phyloP scores from a whole-genome alignment of 1,284 basidiomycete species.

The Vanrija humicola region DNA sequence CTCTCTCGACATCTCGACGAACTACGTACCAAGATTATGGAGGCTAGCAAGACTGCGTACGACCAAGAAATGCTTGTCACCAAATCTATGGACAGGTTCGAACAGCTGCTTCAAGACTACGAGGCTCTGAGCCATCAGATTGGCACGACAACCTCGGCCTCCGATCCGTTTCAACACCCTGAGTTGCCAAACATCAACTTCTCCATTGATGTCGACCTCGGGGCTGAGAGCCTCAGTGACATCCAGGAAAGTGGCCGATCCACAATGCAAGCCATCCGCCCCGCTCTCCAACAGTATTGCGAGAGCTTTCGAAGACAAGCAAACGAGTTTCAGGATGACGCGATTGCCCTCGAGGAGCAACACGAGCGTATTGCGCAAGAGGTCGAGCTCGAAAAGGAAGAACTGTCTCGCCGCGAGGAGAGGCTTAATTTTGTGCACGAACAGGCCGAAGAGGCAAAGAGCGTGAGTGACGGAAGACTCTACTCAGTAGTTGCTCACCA shows the following conservation, averaged over 20 bases:
- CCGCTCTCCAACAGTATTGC: slow-evolving; percentile 63
- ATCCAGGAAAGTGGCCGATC: slow-evolving; percentile 61
- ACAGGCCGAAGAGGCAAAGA: slow-evolving; percentile 70
- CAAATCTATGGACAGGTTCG: slow-evolving; percentile 69
- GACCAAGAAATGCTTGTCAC: slow-evolving; percentile 72
- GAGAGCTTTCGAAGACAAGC: slow-evolving; percentile 65
- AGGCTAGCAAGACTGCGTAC: slow-evolving; percentile 65
- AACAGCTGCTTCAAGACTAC: slow-evolving; percentile 72
- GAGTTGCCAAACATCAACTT: slow-evolving; percentile 55
- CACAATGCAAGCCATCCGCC: slow-evolving; percentile 65
- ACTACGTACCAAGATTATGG: slow-evolving; percentile 65
- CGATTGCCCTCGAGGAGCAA: slow-evolving; percentile 71
- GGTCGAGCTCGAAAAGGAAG: slow-evolving; percentile 55
- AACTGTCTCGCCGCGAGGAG: slow-evolving; percentile 62
- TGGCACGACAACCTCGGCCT: slow-evolving; percentile 57
- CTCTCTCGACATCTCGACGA: slow-evolving; percentile 67
- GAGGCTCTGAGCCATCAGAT: slow-evolving; percentile 66
- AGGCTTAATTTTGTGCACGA: slow-evolving; percentile 50
- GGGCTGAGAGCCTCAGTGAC: slow-evolving; percentile 61
- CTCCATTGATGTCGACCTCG: slow-evolving; percentile 68
- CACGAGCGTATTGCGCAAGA: slow-evolving; percentile 59
- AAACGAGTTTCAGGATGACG: slow-evolving; percentile 65
- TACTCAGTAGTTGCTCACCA: background rate
- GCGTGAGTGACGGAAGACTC: slow-evolving; percentile 53
- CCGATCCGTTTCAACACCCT: background rate